Base-by-base conservation (phyloP, 139 green algal genomes). In the Chlamydomonas incerta region DNA sequence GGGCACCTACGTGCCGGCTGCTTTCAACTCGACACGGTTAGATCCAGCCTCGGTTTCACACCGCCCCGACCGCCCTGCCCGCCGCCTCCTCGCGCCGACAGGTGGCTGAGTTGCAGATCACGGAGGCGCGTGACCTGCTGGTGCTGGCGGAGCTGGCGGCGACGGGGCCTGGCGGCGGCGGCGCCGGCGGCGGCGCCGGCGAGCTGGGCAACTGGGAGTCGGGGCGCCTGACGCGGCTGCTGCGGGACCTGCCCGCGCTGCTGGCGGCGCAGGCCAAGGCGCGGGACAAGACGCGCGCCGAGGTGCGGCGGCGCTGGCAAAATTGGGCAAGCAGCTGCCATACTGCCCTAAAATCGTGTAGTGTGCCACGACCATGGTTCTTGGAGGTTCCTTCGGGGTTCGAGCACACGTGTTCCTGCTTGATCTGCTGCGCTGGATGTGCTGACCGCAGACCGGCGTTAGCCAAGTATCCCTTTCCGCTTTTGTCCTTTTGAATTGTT, bases 231-330 rank as follows among this genome's bases (percentile, higher is more conserved):
- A 50, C 31, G 14, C 24, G 47, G 14, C 41, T 85, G 79, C 46
- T 85, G 47, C n/a, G 79, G 11, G 79, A 85, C 15, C 63, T 85
- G 79, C 79, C 79, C 9, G 31, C 63, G 9, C 67, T 85, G 66
- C 66, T 85, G 0, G 31, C 24, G 33, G 31, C 8, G 20, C 79
- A 85, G 35, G n/a, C 63, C 10, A 65, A 72, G 77, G 77, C 41
- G 26, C 35, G 63, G 65, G 63, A 74, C 46, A n/a, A n/a, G 21
- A 26, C 37, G 31, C 31, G 50, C 21, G 60, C 74, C 26, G 35
- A 82, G 75, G 75, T 82, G 37, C 67, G 33, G 31, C 28, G 31
- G 5, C n/a, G n/a, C n/a, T n/a, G n/a, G n/a, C n/a, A n/a, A n/a
- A n/a, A n/a, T n/a, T n/a, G n/a, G n/a, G n/a, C n/a, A n/a, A n/a